A percentile compares a stretch with the other conserved stretches of the same genome.
Evolutionary conservation across 495 filamentous ascomycete genomes (phyloP).

Genomic region (Elasticomyces elasticus): DNA sequence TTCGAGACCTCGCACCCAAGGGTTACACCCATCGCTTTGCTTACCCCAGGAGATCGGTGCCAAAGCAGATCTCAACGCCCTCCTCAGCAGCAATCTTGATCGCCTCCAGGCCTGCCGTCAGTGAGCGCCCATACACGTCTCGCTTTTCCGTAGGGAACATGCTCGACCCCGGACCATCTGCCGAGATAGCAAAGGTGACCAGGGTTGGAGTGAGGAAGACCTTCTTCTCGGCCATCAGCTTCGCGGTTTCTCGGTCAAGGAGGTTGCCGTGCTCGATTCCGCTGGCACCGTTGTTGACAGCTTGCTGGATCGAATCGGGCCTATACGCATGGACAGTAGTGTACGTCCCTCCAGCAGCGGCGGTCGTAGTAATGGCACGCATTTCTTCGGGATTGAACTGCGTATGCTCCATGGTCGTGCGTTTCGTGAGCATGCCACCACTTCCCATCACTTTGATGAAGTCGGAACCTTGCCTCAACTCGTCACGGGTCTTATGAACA

Average conservation of each 20-base stretch:
- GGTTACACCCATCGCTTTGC: too few species aligned
- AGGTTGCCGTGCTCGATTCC: slow-evolving; percentile 49
- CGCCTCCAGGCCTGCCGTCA: slow-evolving; percentile 35
- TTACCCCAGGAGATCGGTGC: slow-evolving; percentile 43
- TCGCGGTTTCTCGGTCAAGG: slow-evolving; percentile 39
- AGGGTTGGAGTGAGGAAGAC: slow-evolving; percentile 43
- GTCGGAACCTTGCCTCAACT: slow-evolving; percentile 40
- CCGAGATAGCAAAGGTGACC: slow-evolving; percentile 34
- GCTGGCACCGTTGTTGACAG: slow-evolving; percentile 42
- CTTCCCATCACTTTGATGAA: slow-evolving; percentile 49
- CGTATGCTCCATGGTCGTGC: slow-evolving; percentile 38
- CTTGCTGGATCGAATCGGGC: slow-evolving; percentile 38
- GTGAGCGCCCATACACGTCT: slow-evolving; percentile 36
- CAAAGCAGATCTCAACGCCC: slow-evolving; percentile 43
- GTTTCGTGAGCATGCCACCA: slow-evolving; percentile 41
- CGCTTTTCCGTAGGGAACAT: slow-evolving; percentile 30
- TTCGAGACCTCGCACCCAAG: too few species aligned
- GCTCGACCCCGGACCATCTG: slow-evolving; percentile 33
- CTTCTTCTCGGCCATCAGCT: slow-evolving; percentile 35
- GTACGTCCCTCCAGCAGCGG: slow-evolving; percentile 37
- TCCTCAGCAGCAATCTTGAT: slow-evolving; percentile 32
- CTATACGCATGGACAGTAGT: slow-evolving; percentile 48
- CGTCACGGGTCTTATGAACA: slow-evolving; percentile 37
- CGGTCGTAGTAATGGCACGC: slow-evolving; percentile 37
- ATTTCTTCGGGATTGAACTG: slow-evolving; percentile 45